Evolutionary conservation across 129 eudicot genomes (phyloP).

Genomic region (Pittosporum tobira): DNA sequence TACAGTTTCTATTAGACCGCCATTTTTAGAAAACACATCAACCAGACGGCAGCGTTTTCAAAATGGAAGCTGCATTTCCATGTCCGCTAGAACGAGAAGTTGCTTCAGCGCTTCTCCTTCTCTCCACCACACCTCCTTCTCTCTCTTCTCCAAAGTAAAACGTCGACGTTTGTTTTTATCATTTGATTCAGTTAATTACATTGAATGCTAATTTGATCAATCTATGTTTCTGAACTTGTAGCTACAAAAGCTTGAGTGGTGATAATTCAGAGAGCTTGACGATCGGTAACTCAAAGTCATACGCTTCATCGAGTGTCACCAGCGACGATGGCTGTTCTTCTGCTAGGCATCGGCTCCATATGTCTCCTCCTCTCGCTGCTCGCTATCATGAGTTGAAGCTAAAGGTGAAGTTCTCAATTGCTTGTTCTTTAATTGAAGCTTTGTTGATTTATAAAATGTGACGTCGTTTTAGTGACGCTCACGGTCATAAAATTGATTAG

Average conservation of each 20-base stretch:
- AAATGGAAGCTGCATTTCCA: constrained; percentile 36
- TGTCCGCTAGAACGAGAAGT: constrained; percentile 35
- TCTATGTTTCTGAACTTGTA: background rate
- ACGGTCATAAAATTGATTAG: background rate
- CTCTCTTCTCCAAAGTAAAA: constrained; percentile 22
- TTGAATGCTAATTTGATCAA: background rate
- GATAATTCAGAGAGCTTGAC: constrained; percentile 15
- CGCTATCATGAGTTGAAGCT: constrained; percentile 31
- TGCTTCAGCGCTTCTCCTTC: constrained; percentile 73
- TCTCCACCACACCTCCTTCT: constrained; percentile 29
- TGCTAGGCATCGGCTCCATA: constrained; percentile 7
- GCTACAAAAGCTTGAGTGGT: constrained; percentile 20
- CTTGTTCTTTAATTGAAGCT: constrained; percentile 17
- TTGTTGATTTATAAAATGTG: background rate
- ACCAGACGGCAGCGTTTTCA: background rate
- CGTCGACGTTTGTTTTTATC: background rate
- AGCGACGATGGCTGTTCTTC: constrained; percentile 35
- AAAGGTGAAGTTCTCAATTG: constrained; percentile 21
- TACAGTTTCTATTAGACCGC: constrained; percentile 11
- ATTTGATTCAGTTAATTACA: background rate
- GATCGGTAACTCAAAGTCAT: constrained; percentile 22
- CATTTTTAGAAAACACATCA: background rate
- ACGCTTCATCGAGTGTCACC: constrained; percentile 31
- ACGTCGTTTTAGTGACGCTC: constrained; percentile 1
- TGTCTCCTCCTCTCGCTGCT: constrained; percentile 23